phyloP scores from a whole-genome alignment of 257 asterid genomes.

The Nicotiana benthamiana region DNA sequence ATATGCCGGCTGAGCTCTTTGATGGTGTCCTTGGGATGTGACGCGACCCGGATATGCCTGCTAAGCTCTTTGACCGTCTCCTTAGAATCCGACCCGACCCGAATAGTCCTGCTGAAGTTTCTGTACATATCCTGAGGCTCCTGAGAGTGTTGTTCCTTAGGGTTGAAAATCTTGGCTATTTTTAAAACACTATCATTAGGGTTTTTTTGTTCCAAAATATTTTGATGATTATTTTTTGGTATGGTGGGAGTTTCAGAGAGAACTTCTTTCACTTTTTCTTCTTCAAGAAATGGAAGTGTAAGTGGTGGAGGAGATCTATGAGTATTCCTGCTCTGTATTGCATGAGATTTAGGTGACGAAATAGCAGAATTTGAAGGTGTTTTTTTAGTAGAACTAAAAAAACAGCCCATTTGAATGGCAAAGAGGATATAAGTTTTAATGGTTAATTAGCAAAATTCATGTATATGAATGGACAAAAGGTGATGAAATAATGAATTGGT shows the following conservation, averaged over 20 bases:
- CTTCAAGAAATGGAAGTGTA: slow-evolving; percentile 35
- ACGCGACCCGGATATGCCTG: background rate
- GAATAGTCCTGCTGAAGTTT: background rate
- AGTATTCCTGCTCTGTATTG: background rate
- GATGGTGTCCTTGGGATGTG: slow-evolving; percentile 12
- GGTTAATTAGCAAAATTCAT: background rate
- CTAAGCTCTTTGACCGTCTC: background rate
- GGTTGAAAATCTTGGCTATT: background rate
- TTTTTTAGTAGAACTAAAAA: background rate
- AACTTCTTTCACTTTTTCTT: slow-evolving; percentile 66
- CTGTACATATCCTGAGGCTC: background rate
- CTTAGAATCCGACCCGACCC: background rate
- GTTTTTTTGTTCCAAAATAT: too few species aligned
- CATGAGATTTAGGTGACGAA: background rate
- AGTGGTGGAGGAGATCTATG: slow-evolving; percentile 46
- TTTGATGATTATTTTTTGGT: background rate
- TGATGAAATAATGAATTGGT: background rate
- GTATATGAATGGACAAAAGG: too few species aligned
- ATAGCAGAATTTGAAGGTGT: background rate
- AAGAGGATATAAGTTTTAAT: too few species aligned
- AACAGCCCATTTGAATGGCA: background rate
- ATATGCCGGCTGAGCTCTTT: background rate
- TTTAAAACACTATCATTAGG: background rate
- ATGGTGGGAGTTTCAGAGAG: slow-evolving; percentile 49
- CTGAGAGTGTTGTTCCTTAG: background rate